These are phyloP conservation scores for Termitomyces sp. DNA, from an alignment of 768 basidiomycete species.

Conservation along the genomic window DNA sequence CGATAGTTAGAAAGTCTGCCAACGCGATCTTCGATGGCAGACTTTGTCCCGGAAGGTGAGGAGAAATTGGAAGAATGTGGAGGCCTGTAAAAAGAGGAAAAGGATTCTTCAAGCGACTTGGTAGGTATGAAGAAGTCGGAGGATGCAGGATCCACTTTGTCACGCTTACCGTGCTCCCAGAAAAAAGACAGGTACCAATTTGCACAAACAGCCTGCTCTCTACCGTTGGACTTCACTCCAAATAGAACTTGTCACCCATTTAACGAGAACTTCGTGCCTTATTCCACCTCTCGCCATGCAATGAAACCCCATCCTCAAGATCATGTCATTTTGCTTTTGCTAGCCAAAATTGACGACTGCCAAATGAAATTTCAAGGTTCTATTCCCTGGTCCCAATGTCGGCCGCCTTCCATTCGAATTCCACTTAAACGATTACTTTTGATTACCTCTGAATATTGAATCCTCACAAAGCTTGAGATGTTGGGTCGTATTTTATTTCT, in stretches of 20 bases:
- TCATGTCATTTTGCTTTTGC: not conserved
- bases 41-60: not conserved
- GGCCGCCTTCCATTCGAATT: not conserved
- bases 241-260: not conserved
- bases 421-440: not conserved
- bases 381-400: not conserved
- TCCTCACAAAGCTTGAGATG: not conserved
- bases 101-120: not conserved
- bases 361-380: not conserved
- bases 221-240: not conserved
- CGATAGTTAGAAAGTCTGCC: not conserved
- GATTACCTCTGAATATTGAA: not conserved
- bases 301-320: not conserved
- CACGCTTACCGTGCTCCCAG: not conserved
- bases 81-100: not conserved
- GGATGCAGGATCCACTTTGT: not conserved
- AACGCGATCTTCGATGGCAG: not conserved
- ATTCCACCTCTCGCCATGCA: not conserved
- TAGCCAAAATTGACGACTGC: not conserved
- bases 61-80: not conserved
- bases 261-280: not conserved
- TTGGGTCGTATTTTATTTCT: not conserved
- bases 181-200: not conserved
- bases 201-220: not conserved
- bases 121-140: not conserved